phyloP scores from a whole-genome alignment of 805 yeast species.

The Yarrowia sp. region DNA sequence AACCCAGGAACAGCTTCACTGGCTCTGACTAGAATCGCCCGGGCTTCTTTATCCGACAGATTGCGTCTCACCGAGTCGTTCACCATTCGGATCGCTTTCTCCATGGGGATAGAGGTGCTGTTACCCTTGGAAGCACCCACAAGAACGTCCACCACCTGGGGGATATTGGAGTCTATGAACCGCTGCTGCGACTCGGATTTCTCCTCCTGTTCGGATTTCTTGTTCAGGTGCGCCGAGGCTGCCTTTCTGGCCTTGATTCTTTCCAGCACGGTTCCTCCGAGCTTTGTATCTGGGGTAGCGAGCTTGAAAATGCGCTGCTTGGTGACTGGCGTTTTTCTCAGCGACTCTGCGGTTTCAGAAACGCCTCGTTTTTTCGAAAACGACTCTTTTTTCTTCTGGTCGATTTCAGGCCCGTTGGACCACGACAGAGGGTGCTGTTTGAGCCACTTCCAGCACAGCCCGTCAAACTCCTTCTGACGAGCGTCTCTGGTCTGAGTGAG shows the following conservation, averaged over 20 bases:
- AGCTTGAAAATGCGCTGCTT: constrained; percentile 27
- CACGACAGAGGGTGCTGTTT: constrained; percentile 1
- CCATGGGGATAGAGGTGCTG: not conserved
- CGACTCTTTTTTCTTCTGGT: not conserved
- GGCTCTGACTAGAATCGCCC: constrained; percentile 13
- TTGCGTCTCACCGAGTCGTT: constrained; percentile 13
- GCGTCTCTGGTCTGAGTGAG: constrained; percentile 5
- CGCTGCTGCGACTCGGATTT: constrained; percentile 1
- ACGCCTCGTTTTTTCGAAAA: constrained; percentile 6
- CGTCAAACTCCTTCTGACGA: constrained; percentile 29
- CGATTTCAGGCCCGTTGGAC: constrained; percentile 10
- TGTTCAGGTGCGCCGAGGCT: constrained; percentile 6
- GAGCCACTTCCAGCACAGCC: constrained; percentile 21
- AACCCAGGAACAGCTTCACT: constrained; percentile 5
- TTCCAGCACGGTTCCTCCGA: constrained; percentile 45
- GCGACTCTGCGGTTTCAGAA: not conserved
- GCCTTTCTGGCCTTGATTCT: constrained; percentile 49
- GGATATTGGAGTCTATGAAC: constrained; percentile 28
- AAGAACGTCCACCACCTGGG: not conserved
- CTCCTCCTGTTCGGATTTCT: not conserved
- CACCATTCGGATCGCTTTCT: constrained; percentile 7
- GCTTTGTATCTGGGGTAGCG: constrained; percentile 28
- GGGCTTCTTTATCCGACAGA: constrained; percentile 15
- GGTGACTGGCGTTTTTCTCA: constrained; percentile 13
- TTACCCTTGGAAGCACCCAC: not conserved